A percentile compares a stretch with the other conserved stretches of the same genome.
phyloP scores from a whole-genome alignment of 192 early-diverging fungal genomes.

The Coemansia sp. region DNA sequence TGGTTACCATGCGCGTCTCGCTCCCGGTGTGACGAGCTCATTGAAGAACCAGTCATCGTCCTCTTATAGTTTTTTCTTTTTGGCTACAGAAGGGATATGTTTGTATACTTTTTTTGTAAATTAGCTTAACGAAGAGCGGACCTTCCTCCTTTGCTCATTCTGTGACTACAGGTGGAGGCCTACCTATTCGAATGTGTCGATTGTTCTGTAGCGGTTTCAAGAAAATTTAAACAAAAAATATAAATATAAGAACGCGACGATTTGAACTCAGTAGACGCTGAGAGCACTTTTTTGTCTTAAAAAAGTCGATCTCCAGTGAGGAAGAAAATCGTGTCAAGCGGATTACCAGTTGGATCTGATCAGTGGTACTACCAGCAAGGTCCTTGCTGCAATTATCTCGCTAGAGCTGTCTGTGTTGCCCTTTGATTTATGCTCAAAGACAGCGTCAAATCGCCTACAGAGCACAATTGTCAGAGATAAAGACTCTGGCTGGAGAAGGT shows the following conservation, averaged over 20 bases:
- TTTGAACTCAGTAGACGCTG: background rate
- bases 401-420: conserved; percentile 66
- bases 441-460: conserved; percentile 27
- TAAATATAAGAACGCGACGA: background rate
- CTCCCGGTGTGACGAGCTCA: conserved; percentile 3
- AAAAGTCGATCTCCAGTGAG: background rate
- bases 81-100: background rate
- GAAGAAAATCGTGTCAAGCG: background rate
- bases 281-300: background rate
- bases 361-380: background rate
- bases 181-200: background rate
- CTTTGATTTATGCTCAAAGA: conserved; percentile 4
- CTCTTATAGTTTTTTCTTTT: background rate
- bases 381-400: conserved; percentile 77
- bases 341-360: background rate
- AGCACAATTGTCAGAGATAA: conserved; percentile 66
- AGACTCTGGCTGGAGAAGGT: conserved; percentile 77
- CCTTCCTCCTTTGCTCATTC: background rate
- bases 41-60: conserved; percentile 6
- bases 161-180: background rate
- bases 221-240: background rate
- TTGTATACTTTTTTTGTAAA: background rate
- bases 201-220: background rate
- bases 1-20: conserved; percentile 3
- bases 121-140: background rate